phyloP scores from a whole-genome alignment of 2,329 filamentous ascomycete genomes.

The Fusarium abutilonis region DNA sequence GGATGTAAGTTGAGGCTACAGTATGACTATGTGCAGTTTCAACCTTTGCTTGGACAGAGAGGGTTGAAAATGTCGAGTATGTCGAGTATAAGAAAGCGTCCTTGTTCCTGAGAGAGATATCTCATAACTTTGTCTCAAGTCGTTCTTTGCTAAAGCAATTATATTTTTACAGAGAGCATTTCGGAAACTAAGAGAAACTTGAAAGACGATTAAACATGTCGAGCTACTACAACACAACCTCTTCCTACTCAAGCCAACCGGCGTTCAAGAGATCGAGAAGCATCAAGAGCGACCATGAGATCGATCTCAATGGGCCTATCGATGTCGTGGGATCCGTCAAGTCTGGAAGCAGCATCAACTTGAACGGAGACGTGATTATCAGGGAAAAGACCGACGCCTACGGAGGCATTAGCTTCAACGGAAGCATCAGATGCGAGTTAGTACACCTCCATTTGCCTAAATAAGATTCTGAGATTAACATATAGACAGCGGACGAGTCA shows the following conservation, averaged over 20 bases:
- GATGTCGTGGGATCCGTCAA: conserved; percentile 60
- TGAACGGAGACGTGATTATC: conserved; percentile 58
- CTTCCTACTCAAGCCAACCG: conserved; percentile 34
- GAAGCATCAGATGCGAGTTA: conserved; percentile 56
- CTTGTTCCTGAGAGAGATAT: conserved; percentile 26
- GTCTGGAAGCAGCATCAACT: conserved; percentile 56
- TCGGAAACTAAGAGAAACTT: background rate
- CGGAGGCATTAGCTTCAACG: conserved; percentile 55
- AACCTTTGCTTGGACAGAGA: conserved; percentile 8
- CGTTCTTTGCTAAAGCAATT: conserved; percentile 1
- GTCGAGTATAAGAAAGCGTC: conserved; percentile 29
- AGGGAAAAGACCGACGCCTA: conserved; percentile 59
- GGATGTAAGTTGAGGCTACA: conserved; percentile 16
- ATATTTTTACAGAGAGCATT: background rate
- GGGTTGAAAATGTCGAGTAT: conserved; percentile 23
- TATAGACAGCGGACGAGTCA: conserved; percentile 53
- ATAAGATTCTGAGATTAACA: background rate
- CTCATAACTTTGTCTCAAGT: conserved; percentile 9
- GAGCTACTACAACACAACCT: conserved; percentile 43
- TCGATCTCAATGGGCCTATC: conserved; percentile 56
- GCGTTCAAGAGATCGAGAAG: conserved; percentile 49
- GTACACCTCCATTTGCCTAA: conserved; percentile 23
- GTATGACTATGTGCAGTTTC: conserved; percentile 28
- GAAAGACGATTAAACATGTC: conserved; percentile 38
- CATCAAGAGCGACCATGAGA: conserved; percentile 55